Percentiles rank a stretch among this genome's conserved stretches.
These are phyloP conservation scores for Dothidotthia symphoricarpi DNA, from an alignment of 2,329 filamentous ascomycete species.

Conservation along the genomic window DNA sequence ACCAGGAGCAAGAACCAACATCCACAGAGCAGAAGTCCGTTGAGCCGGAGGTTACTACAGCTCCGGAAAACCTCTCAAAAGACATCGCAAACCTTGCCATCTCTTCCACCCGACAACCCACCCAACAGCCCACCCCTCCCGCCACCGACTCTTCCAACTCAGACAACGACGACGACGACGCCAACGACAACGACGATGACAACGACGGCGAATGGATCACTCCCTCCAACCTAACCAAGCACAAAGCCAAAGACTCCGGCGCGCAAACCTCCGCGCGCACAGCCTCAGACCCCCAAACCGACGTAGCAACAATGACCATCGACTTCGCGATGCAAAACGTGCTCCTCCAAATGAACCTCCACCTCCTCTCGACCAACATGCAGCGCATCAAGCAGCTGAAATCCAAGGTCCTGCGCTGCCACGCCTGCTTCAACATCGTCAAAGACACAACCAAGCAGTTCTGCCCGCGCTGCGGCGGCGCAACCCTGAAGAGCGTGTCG, in stretches of 20 bases:
- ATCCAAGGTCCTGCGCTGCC: constrained; percentile 87
- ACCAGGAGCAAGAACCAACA: constrained; percentile 5
- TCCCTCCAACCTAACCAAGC: constrained; percentile 82
- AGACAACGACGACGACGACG: constrained; percentile 8
- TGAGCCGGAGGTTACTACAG: constrained; percentile 6
- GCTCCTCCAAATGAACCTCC: constrained; percentile 88
- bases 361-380: constrained; percentile 76
- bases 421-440: constrained; percentile 72
- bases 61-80: constrained; percentile 12
- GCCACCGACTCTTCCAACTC: constrained; percentile 17
- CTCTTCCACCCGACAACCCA: constrained; percentile 5
- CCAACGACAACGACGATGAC: constrained; percentile 38
- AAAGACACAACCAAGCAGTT: constrained; percentile 88
- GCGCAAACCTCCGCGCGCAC: constrained; percentile 44
- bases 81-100: constrained; percentile 24
- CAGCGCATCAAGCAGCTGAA: constrained; percentile 80
- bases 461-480: constrained; percentile 85
- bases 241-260: constrained; percentile 65
- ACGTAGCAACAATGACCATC: constrained; percentile 88
- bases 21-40: constrained; percentile 4
- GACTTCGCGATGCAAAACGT: constrained; percentile 99
- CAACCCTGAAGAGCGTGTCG: constrained; percentile 78
- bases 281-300: constrained; percentile 61
- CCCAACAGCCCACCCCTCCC: constrained; percentile 19
- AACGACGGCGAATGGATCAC: constrained; percentile 83